A percentile compares a stretch with the other conserved stretches of the same genome.
phyloP scores from a whole-genome alignment of 805 yeast species.

The Yamadazyma sp. region DNA sequence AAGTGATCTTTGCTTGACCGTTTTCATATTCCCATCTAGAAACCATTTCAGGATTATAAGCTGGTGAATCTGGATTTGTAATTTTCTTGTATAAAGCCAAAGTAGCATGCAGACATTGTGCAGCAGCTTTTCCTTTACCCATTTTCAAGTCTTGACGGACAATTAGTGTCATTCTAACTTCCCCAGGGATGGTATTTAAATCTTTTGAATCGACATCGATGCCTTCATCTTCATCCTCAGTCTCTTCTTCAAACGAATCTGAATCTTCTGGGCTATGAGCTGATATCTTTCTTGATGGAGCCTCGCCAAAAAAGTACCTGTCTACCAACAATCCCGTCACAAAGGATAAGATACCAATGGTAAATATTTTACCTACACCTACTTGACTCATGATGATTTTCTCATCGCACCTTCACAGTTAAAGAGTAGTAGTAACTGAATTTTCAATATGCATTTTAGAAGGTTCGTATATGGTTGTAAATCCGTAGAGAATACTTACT shows the following conservation, averaged over 20 bases:
- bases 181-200: conserved; percentile 70
- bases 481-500: too few species aligned
- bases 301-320: too few species aligned
- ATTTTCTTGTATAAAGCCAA: conserved; percentile 78
- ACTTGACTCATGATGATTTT: too few species aligned
- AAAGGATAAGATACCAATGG: conserved; percentile 36
- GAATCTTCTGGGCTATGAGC: neutral
- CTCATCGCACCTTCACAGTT: too few species aligned
- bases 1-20: conserved; percentile 93
- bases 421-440: too few species aligned
- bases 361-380: conserved; percentile 14
- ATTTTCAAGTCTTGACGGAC: conserved; percentile 86
- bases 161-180: conserved; percentile 80
- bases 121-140: conserved; percentile 96
- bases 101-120: conserved; percentile 98
- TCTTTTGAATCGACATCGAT: conserved; percentile 57
- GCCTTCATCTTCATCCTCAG: conserved; percentile 41
- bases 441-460: too few species aligned
- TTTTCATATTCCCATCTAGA: conserved; percentile 68
- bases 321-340: conserved; percentile 33
- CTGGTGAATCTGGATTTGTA: conserved; percentile 47
- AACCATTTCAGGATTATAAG: conserved; percentile 61
- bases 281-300: too few species aligned
- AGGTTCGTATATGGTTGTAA: too few species aligned
- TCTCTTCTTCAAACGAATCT: conserved; percentile 12